Conservation (phyloP, 1,284 basidiomycete species). For the Cryptococcus sp. region DNA sequence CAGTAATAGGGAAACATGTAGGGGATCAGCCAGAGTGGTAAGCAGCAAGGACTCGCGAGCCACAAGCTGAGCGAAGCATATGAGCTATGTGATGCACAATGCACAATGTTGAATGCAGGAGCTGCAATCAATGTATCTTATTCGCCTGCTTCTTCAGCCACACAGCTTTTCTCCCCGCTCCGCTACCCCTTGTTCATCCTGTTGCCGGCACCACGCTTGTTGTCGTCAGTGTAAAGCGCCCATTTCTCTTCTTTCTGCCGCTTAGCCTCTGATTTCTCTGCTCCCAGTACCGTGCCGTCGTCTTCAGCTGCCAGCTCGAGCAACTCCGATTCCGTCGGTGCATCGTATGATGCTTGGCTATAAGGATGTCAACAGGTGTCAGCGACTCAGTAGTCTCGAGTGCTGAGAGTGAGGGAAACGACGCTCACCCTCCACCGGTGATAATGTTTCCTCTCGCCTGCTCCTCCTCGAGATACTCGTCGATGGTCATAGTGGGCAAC, state of each 20-base stretch:
- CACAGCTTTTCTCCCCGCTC: background rate
- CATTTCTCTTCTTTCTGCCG: conserved; percentile 81
- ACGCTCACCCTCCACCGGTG: conserved; percentile 77
- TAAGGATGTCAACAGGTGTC: background rate
- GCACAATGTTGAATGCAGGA: background rate
- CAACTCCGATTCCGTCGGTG: conserved; percentile 74
- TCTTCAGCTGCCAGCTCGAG: conserved; percentile 75
- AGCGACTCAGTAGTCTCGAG: conserved; percentile 2
- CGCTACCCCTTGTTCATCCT: conserved; percentile 86
- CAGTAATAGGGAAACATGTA: too few species aligned
- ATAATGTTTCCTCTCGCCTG: conserved; percentile 81
- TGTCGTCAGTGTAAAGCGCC: conserved; percentile 77
- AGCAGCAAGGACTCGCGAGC: too few species aligned
- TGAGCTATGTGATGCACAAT: background rate
- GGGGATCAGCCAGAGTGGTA: too few species aligned
- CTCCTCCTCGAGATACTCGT: conserved; percentile 92
- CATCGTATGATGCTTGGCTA: conserved; percentile 68
- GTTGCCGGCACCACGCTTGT: conserved; percentile 84
- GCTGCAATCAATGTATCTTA: background rate
- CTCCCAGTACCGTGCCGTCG: conserved; percentile 73
- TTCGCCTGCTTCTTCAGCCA: background rate
- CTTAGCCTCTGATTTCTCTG: conserved; percentile 73
- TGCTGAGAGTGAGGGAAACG: background rate
- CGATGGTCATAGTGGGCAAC: conserved; percentile 93
- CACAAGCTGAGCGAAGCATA: background rate